These are phyloP conservation scores for Chaetomium olivaceum DNA, from an alignment of 2,329 filamentous ascomycete genomes.

Conservation along the genomic window DNA sequence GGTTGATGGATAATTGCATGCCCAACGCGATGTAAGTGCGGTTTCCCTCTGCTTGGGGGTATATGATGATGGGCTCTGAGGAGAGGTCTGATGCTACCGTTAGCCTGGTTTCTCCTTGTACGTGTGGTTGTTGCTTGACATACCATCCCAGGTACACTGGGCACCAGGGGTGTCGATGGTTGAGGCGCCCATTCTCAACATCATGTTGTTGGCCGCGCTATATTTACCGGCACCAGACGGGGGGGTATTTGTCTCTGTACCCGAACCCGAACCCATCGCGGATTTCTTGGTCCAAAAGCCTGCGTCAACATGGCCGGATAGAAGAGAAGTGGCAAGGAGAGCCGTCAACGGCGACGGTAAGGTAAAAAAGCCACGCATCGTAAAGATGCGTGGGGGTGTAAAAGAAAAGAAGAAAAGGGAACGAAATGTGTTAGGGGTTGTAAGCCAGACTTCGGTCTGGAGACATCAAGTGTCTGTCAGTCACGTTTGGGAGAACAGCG, in stretches of 20 bases:
- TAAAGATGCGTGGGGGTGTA: background rate
- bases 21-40: conserved; percentile 27
- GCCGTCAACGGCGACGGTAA: conserved; percentile 17
- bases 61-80: conserved; percentile 24
- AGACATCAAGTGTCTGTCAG: conserved; percentile 4
- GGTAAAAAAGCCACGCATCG: conserved; percentile 13
- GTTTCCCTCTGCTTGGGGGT: conserved; percentile 22
- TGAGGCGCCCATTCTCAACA: conserved; percentile 21
- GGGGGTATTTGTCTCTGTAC: background rate
- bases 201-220: conserved; percentile 14
- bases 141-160: conserved; percentile 24
- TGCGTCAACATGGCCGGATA: conserved; percentile 11
- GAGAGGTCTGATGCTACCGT: conserved; percentile 21
- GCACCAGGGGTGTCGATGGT: conserved; percentile 22
- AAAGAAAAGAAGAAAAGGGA: background rate
- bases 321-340: conserved; percentile 8
- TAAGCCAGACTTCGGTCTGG: background rate
- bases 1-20: conserved; percentile 22
- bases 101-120: background rate
- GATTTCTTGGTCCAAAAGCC: conserved; percentile 15
- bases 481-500: conserved; percentile 10
- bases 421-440: background rate
- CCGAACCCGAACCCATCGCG: background rate
- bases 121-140: background rate
- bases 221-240: background rate